A percentile compares a stretch with the other conserved stretches of the same genome.
Conservation (phyloP, 1,139 yeast species). For the Yamadazyma kanchanaburiensis region DNA sequence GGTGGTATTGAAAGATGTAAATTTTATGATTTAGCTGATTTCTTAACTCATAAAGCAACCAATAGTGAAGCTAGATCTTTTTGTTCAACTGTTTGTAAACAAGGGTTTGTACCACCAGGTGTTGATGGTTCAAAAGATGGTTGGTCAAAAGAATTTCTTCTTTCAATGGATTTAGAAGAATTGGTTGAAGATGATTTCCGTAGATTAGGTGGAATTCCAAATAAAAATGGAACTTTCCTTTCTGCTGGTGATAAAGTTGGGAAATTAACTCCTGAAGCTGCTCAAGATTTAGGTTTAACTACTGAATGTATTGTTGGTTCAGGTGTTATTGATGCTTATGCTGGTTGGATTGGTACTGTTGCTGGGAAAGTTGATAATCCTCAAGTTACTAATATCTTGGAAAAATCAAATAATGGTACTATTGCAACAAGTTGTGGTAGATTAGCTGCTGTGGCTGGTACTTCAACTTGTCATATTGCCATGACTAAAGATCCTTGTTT, state of each 20-base stretch:
- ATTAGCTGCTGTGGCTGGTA: conserved; percentile 96
- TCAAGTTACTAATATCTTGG: conserved; percentile 36
- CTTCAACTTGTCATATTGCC: conserved; percentile 94
- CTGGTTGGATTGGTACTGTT: conserved; percentile 98
- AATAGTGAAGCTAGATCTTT: conserved; percentile 81
- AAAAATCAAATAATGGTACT: conserved; percentile 27
- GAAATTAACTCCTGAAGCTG: conserved; percentile 59
- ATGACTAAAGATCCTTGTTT: conserved; percentile 82
- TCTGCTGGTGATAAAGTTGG: conserved; percentile 92
- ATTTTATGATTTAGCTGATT: conserved; percentile 92
- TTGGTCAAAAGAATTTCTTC: conserved; percentile 82
- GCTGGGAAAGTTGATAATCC: conserved; percentile 75
- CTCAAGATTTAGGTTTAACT: conserved; percentile 81
- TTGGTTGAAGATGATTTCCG: conserved; percentile 72
- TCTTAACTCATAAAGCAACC: conserved; percentile 85
- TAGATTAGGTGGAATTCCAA: conserved; percentile 80
- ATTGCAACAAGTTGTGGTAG: conserved; percentile 72
- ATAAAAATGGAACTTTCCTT: conserved; percentile 65
- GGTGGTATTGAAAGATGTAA: conserved; percentile 63
- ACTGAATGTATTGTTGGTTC: conserved; percentile 83
- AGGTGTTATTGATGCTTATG: conserved; percentile 96
- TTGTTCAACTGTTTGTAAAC: conserved; percentile 92
- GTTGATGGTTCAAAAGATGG: conserved; percentile 83
- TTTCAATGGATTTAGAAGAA: conserved; percentile 67
- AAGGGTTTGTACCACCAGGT: conserved; percentile 90